Base-by-base conservation (phyloP, 2,329 filamentous ascomycete genomes). In the Zarea fungicola region DNA sequence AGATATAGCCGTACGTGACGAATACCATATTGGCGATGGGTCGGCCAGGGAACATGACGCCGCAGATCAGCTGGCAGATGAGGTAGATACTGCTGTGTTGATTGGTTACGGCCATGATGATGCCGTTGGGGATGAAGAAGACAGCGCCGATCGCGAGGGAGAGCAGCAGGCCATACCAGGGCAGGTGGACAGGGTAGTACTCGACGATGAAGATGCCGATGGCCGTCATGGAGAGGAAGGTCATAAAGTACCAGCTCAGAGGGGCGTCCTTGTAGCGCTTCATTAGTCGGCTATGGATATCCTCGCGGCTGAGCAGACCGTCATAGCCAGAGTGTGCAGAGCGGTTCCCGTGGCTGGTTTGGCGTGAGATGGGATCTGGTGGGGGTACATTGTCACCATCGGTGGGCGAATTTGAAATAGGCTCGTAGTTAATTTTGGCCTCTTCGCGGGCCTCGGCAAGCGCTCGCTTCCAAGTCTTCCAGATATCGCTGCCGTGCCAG, bases 1-100 rank as follows among this genome's bases (percentile, higher is more conserved):
- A 90, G 61, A 93, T 93, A 66, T 93, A 95, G 53, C 88, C 89
- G 63, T 93, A 95, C 0, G 88, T 93, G 41, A 92, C 88, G 59
- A 95, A 95, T 29, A 95, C 87, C 89, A 95, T 95, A 65, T 95
- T 93, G 43, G 89, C 89, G 10, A 95, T 87, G 1, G 89, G 89
- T 1, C 86, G 84, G 23, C 89, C 89, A 1, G 89, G 89, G 62
- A 95, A 95, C 14, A 89, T 75, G 43, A 80, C 83, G 47, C 89
- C 89, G 54, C 87, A 92, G 55, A 93, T 84, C 50, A 95, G 77
- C 66, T 93, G 89, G 64, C 88, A 92, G 58, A 93, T 87, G 29
- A 93, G 77, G 63, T 92, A 93, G 56, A 92, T 88, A 64, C 84
- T 89, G 65, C 83, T 89, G 65, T 93, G 87, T 62, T 92, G 88